phyloP scores from a whole-genome alignment of 305 asterid species.

The Solanum hybrid region DNA sequence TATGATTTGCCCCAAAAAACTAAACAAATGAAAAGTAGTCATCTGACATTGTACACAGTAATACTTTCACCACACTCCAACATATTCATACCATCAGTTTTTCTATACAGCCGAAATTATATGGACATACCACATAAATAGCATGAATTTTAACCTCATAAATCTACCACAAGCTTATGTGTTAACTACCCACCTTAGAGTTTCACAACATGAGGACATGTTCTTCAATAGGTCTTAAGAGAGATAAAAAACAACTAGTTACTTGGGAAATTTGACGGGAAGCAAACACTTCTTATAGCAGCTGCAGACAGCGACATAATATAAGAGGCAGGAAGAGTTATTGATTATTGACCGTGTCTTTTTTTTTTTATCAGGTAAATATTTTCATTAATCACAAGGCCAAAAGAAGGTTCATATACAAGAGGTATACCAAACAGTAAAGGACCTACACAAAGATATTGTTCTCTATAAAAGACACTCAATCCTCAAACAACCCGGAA shows the following conservation, averaged over 20 bases:
- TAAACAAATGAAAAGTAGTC: background rate
- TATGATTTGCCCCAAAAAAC: background rate
- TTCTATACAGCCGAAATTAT: background rate
- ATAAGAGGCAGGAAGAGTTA: background rate
- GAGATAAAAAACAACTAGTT: background rate
- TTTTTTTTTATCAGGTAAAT: background rate
- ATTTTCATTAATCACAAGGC: background rate
- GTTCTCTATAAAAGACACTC: background rate
- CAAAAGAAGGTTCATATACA: background rate
- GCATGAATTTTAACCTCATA: background rate
- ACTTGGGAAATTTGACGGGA: background rate
- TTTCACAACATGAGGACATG: background rate
- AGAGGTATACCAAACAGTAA: background rate
- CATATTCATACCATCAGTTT: background rate
- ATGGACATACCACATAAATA: background rate
- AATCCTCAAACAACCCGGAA: background rate
- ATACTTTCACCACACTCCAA: background rate
- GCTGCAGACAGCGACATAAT: background rate
- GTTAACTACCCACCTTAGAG: background rate
- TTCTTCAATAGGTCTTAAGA: background rate
- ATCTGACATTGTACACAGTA: background rate
- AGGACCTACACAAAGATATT: background rate
- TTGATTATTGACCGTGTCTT: background rate
- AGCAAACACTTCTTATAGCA: background rate
- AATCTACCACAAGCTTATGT: background rate